Base-by-base conservation (phyloP, 1,284 basidiomycete genomes). In the Dichomitus squalens region DNA sequence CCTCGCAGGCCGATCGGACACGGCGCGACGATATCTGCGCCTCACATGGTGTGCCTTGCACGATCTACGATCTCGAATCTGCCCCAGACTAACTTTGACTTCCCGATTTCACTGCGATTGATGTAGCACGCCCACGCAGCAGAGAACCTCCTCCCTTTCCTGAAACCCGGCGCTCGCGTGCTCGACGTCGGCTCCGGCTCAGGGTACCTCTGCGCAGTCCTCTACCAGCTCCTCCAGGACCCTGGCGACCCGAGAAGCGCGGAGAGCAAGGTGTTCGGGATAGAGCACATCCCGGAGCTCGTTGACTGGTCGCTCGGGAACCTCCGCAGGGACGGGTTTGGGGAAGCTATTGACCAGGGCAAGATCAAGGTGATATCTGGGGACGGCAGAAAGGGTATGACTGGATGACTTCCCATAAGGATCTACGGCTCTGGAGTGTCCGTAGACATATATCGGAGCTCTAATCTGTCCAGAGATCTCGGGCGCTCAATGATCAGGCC, bases 281-380 rank as follows among this genome's bases (percentile, higher is more conserved):
- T 99, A 62, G 96, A 99, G 53, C 96, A 99, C 71, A 87, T 99
- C 62, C 79, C 83, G 0, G 85, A 88, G 64, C 81, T 97, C 9
- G 85, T 88, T 2, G 81, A 90, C 4, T 85, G 86, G 78, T 90
- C 91, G 0, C 72, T 80, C 7, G 61, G 72, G 18, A 98, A 97
- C 67, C 74, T 98, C 11, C 73, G 72, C 36, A 79, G 76, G 9
- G 93, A 95, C 65, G 92, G 91, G 0, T 73, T 91, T 1, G 79
- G 76, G 0, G 61, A 72, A 1, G 82, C 80, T 0, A 44, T 93
- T 27, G 75, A 84, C 2, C 68, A 73, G 16, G 79, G 80, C 27
- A 70, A 72, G 51, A 86, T 96, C 36, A 73, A 82, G 40, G 77
- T 96, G 58, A 68, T 95, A 1, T 73, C 75, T 0, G 94, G 92